These are phyloP conservation scores for Tolypocladium paradoxum DNA, from an alignment of 2,329 filamentous ascomycete genomes.

Conservation along the genomic window DNA sequence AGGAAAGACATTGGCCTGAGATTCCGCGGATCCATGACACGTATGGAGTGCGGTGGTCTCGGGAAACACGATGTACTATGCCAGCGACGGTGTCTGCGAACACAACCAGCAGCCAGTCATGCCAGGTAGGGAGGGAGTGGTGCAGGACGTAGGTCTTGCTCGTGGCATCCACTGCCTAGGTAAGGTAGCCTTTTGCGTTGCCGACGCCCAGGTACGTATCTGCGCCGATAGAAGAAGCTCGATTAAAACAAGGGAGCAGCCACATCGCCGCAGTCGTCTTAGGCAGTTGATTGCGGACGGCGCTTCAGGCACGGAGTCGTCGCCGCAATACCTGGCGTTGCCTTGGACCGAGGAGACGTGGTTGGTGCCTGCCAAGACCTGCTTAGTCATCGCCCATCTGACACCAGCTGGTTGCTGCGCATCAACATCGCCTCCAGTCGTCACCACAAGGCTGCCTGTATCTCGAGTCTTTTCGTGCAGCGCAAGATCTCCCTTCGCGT, in stretches of 20 bases:
- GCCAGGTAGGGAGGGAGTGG: neutral
- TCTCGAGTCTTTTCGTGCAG: neutral
- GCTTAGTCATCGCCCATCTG: neutral
- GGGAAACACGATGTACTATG: neutral
- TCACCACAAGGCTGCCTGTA: slow-evolving; percentile 1
- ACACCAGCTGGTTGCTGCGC: neutral
- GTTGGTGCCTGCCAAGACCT: neutral
- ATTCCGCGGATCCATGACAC: neutral
- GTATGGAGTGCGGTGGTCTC: neutral
- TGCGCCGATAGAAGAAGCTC: neutral
- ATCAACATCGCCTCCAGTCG: neutral
- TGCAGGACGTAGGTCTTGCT: neutral
- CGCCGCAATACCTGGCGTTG: neutral
- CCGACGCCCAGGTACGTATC: neutral
- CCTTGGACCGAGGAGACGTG: neutral
- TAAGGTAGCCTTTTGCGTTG: no score
- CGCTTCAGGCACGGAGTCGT: no score
- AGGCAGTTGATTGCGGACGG: neutral
- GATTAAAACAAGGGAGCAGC: neutral
- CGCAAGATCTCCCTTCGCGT: neutral
- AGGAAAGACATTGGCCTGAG: neutral
- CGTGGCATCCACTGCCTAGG: no score
- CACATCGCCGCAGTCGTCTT: neutral
- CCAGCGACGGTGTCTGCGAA: neutral
- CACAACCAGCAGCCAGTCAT: neutral